Percentiles rank a stretch among this genome's conserved stretches.
Conservation (phyloP, 2,329 filamentous ascomycete genomes). For the Diaporthe ampelina region DNA sequence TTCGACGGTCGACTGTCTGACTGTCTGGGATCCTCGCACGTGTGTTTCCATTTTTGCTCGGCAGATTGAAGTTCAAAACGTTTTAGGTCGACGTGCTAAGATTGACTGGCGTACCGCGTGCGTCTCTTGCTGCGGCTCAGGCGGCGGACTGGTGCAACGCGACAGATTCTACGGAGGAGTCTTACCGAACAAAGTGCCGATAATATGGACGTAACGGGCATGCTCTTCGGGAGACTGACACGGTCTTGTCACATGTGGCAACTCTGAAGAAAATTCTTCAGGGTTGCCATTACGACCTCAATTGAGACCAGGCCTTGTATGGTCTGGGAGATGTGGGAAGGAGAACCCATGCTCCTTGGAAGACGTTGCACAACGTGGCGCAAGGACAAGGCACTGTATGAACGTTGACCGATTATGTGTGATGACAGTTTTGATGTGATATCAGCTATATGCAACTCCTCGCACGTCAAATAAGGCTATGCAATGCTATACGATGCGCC, state of each 20-base stretch:
- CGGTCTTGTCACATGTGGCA: slow-evolving; percentile 9
- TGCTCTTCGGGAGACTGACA: neutral
- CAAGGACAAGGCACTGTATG: neutral
- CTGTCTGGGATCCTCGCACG: neutral
- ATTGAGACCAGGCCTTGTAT: neutral
- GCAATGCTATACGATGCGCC: neutral
- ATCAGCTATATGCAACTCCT: slow-evolving; percentile 16
- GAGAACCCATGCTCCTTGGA: neutral
- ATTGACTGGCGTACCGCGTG: neutral
- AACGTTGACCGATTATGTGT: neutral
- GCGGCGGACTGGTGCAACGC: neutral
- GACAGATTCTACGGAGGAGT: neutral
- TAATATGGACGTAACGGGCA: neutral
- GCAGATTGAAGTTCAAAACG: neutral
- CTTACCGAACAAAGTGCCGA: neutral
- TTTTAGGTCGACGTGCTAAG: neutral
- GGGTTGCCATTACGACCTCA: neutral
- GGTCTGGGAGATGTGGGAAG: neutral
- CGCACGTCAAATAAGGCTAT: neutral
- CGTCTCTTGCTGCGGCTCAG: neutral
- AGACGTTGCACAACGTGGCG: neutral
- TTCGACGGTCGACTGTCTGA: neutral
- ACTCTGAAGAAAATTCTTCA: neutral
- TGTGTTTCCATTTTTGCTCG: neutral
- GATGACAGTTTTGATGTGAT: neutral